phyloP scores from a whole-genome alignment of 1,139 yeast species.

The Chernovozyma aurita region DNA sequence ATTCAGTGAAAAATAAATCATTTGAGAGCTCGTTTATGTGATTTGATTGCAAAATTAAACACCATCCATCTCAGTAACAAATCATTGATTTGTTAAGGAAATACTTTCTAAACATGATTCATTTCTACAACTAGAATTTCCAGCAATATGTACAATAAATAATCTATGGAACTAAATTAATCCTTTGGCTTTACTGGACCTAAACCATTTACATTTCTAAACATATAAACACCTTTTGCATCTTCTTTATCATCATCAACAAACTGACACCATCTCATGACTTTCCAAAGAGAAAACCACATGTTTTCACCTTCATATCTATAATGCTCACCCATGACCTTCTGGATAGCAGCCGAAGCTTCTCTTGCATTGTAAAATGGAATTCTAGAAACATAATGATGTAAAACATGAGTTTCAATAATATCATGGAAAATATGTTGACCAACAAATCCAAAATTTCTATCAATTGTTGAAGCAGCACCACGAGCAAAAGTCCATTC shows the following conservation, averaged over 20 bases:
- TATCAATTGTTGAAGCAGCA: conserved; percentile 83
- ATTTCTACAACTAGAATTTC: no score
- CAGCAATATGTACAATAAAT: no score
- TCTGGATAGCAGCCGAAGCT: conserved; percentile 72
- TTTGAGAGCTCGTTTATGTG: no score
- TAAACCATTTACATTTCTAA: conserved; percentile 58
- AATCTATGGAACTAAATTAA: no score
- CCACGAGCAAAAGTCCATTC: conserved; percentile 89
- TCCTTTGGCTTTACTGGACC: conserved; percentile 30
- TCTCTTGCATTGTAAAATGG: conserved; percentile 84
- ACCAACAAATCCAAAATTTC: conserved; percentile 80
- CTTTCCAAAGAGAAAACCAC: conserved; percentile 69
- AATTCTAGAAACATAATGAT: conserved; percentile 78
- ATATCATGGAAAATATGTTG: conserved; percentile 81
- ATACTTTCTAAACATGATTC: no score
- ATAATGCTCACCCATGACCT: conserved; percentile 82
- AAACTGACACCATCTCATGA: conserved; percentile 71
- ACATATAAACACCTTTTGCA: conserved; percentile 67
- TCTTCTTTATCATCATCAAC: conserved; percentile 61
- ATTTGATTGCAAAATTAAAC: no score
- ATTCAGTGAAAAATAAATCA: no score
- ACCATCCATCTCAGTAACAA: no score
- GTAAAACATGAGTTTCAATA: conserved; percentile 85
- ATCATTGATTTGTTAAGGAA: no score
- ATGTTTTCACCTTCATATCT: conserved; percentile 63